phyloP scores from a whole-genome alignment of 202 grass and related monocot species.

The Miscanthus sacchariflorus region DNA sequence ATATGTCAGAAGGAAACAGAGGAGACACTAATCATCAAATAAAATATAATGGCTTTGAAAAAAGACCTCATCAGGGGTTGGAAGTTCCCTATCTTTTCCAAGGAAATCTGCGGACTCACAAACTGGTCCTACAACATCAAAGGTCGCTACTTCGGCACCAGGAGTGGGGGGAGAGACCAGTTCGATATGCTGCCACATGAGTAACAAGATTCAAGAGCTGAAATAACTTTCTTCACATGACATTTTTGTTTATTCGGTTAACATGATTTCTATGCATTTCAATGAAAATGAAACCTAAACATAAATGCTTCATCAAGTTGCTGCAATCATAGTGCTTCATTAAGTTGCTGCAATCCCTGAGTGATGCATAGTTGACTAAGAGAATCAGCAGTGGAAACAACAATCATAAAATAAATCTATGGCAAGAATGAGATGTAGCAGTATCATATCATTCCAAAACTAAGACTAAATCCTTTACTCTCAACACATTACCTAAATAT shows the following conservation, averaged over 20 bases:
- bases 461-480: background rate
- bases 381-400: background rate
- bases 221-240: background rate
- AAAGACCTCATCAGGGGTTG: conserved; percentile 77
- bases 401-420: background rate
- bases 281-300: background rate
- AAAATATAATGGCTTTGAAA: conserved; percentile 22
- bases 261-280: conserved; percentile 10
- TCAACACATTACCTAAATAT: background rate
- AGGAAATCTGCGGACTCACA: conserved; percentile 98
- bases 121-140: conserved; percentile 92
- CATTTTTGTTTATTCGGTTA: conserved; percentile 19
- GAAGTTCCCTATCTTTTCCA: conserved; percentile 86
- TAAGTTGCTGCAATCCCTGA: background rate
- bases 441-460: background rate
- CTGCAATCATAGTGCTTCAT: conserved; percentile 8
- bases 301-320: background rate
- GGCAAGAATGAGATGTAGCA: background rate
- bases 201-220: conserved; percentile 3
- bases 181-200: conserved; percentile 82
- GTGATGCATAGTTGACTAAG: background rate
- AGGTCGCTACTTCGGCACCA: conserved; percentile 66
- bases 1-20: conserved; percentile 10
- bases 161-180: conserved; percentile 70
- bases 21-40: background rate